phyloP scores from a whole-genome alignment of 129 eudicot species.

The Centella asiatica region DNA sequence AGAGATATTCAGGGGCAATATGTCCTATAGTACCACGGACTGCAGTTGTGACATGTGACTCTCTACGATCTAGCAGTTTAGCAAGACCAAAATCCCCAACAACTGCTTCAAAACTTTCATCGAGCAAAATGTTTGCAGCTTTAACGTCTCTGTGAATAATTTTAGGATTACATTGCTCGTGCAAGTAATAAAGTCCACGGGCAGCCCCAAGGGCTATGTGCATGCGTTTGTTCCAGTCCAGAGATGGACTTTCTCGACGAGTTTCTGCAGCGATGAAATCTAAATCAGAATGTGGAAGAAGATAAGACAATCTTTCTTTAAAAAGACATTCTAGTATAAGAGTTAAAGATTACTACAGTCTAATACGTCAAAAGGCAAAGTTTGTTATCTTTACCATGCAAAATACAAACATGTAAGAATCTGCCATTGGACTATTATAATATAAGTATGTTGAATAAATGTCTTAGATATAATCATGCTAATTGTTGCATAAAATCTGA shows the following conservation, averaged over 20 bases:
- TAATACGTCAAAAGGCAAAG: background rate
- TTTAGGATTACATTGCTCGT: slow-evolving; percentile 91
- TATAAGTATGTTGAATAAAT: too few species aligned
- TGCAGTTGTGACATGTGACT: slow-evolving; percentile 92
- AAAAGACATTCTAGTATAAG: background rate
- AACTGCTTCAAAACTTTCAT: slow-evolving; percentile 88
- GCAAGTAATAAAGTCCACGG: slow-evolving; percentile 81
- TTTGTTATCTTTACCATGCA: background rate
- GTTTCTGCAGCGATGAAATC: slow-evolving; percentile 32
- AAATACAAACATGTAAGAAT: too few species aligned
- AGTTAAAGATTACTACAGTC: background rate
- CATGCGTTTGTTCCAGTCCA: slow-evolving; percentile 90
- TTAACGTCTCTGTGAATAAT: slow-evolving; percentile 93
- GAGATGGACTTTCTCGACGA: slow-evolving; percentile 55
- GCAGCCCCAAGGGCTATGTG: slow-evolving; percentile 87
- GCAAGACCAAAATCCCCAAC: slow-evolving; percentile 99
- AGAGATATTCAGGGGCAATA: slow-evolving; percentile 95
- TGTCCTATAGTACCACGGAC: slow-evolving; percentile 97
- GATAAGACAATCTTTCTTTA: background rate
- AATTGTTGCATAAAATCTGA: background rate
- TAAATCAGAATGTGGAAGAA: background rate
- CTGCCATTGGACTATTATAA: too few species aligned
- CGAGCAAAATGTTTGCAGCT: slow-evolving; percentile 88
- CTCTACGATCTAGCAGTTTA: slow-evolving; percentile 80
- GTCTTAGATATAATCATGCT: background rate